A percentile compares a stretch with the other conserved stretches of the same genome.
These are phyloP conservation scores for Coelastrella sp. DNA, from an alignment of 139 green algal genomes.

Conservation along the genomic window DNA sequence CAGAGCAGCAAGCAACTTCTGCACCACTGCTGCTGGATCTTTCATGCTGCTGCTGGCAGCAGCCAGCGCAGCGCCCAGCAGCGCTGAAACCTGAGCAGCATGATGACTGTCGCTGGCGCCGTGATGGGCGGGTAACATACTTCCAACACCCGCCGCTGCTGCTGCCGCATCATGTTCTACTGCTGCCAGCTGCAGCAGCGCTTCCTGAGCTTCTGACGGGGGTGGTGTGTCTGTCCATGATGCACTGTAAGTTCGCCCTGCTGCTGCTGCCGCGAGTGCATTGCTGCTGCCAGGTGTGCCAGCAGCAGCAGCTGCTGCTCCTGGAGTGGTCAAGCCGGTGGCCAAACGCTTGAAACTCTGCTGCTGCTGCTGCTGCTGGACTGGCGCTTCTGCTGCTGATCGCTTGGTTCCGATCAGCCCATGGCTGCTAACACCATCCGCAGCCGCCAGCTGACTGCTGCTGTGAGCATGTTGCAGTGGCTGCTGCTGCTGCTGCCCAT, in stretches of 20 bases:
- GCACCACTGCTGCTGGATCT: neutral
- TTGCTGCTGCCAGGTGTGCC: neutral
- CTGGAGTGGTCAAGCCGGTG: too few species aligned
- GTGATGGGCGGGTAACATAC: neutral
- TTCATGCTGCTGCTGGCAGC: slow-evolving; percentile 13
- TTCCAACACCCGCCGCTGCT: neutral
- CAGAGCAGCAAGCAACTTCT: neutral
- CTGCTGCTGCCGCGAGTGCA: slow-evolving; percentile 1
- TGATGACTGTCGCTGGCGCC: neutral
- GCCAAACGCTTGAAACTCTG: neutral
- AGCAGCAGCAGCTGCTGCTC: neutral
- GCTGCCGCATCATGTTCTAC: neutral
- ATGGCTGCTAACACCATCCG: neutral
- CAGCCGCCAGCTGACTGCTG: neutral
- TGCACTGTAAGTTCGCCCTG: neutral
- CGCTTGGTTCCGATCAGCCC: neutral
- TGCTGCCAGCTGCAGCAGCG: slow-evolving; percentile 2
- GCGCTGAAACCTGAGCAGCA: neutral
- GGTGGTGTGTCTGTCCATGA: slow-evolving; percentile 13
- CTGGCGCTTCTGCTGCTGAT: neutral
- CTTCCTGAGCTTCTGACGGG: neutral
- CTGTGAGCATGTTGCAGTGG: neutral
- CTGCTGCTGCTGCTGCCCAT: neutral
- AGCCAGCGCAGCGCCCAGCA: neutral
- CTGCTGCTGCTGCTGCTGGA: neutral